phyloP scores from a whole-genome alignment of 805 yeast genomes.

The Cyberlindnera mississippiensis region DNA sequence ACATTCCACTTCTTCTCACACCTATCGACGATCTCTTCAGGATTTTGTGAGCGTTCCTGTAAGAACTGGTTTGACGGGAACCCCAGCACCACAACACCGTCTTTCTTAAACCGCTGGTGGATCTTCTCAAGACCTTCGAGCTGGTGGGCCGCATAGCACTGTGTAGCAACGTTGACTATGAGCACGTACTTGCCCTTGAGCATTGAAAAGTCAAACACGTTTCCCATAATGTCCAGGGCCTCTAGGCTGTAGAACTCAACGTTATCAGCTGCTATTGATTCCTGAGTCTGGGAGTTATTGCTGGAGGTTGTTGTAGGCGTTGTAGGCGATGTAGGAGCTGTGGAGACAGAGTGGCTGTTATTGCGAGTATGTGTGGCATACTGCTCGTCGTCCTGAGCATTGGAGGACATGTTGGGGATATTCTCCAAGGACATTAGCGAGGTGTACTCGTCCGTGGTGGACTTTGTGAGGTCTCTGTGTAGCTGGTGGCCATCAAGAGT shows the following conservation, averaged over 20 bases:
- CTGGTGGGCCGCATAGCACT: constrained; percentile 78
- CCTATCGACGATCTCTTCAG: constrained; percentile 67
- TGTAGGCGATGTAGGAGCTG: constrained; percentile 1
- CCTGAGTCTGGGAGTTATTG: too few relatives aligned
- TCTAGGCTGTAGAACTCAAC: constrained; percentile 59
- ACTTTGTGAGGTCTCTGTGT: constrained; percentile 8
- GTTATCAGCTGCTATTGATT: constrained; percentile 5
- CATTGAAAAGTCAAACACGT: constrained; percentile 53
- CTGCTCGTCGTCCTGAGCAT: constrained; percentile 3
- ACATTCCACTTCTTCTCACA: constrained; percentile 75
- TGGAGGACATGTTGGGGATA: not conserved
- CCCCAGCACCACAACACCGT: constrained; percentile 67
- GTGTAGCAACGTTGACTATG: constrained; percentile 85
- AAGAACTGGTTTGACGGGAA: constrained; percentile 94
- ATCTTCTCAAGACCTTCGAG: constrained; percentile 66
- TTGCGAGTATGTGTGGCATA: constrained; percentile 6
- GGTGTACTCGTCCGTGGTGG: not conserved
- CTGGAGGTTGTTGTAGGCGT: not conserved
- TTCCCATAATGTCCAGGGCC: constrained; percentile 56
- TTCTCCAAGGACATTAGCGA: not conserved
- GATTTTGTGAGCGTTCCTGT: constrained; percentile 63
- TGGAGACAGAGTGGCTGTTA: not conserved
- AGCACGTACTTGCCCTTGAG: constrained; percentile 78
- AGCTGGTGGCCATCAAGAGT: constrained; percentile 7
- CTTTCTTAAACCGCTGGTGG: constrained; percentile 57